A percentile compares a stretch with the other conserved stretches of the same genome.
Conservation (phyloP, 2,329 filamentous ascomycete genomes). For the Endocalyx cinctus region DNA sequence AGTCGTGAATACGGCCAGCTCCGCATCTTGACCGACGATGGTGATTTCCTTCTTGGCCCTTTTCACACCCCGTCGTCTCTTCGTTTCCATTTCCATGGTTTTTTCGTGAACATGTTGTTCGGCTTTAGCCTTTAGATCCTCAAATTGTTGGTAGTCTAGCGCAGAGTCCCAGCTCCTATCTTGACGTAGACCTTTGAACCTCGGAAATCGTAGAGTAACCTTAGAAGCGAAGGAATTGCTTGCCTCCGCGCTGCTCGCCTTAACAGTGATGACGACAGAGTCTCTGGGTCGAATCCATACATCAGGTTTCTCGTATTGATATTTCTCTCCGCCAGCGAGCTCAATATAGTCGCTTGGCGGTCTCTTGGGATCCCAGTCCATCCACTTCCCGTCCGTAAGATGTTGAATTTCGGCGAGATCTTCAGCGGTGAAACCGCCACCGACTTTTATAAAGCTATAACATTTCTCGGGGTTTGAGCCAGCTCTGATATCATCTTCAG, state of each 20-base stretch:
- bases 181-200: conserved; percentile 75
- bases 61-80: conserved; percentile 50
- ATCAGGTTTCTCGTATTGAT: conserved; percentile 75
- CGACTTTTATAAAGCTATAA: conserved; percentile 96
- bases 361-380: conserved; percentile 71
- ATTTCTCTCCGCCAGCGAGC: conserved; percentile 68
- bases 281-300: conserved; percentile 89
- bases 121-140: conserved; percentile 62
- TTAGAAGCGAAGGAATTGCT: conserved; percentile 76
- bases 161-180: conserved; percentile 83
- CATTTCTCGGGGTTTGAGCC: conserved; percentile 67
- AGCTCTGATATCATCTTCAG: conserved; percentile 59
- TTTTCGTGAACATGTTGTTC: conserved; percentile 71
- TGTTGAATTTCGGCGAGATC: conserved; percentile 84
- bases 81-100: conserved; percentile 71
- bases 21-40: conserved; percentile 65
- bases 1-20: conserved; percentile 42
- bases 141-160: conserved; percentile 73
- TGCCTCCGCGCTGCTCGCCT: conserved; percentile 71
- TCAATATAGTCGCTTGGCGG: conserved; percentile 77
- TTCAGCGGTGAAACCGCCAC: conserved; percentile 80
- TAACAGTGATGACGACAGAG: conserved; percentile 82
- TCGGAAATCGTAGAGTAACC: conserved; percentile 82
- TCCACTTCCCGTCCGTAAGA: conserved; percentile 87
- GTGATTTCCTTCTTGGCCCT: conserved; percentile 64